Evolutionary conservation across 495 filamentous ascomycete genomes (phyloP), one percentile per base, ranked within the genome.

Genomic region (Trichocladium antarcticum): DNA sequence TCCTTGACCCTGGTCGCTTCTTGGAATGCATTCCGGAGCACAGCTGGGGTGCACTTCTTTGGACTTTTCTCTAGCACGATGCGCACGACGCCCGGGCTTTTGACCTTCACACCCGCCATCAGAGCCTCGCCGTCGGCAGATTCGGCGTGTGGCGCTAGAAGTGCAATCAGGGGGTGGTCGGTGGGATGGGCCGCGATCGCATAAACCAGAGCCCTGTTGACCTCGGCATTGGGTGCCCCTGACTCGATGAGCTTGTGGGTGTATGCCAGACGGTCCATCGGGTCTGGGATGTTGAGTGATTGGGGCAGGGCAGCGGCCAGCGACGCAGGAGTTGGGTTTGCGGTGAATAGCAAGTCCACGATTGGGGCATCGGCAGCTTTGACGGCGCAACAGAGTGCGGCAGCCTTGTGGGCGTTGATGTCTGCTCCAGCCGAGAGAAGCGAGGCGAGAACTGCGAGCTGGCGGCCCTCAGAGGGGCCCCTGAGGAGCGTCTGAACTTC

Each of bases 351-450:
- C 12, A 72, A 39, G 39, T 74, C 70, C n/a, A 61, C 53, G 16
- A 74, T 46, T 21, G 58, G 63, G 15, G 59, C 53, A 28, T 67
- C 66, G 49, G 63, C 64, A 2, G 63, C 62, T 7, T 56, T 59
- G 1, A 75, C 64, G 8, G 69, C 64, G 32, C 48, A 49, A 37
- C 68, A 64, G 14, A 75, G 56, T 14, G 69, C 64, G 5, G 68
- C 65, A 5, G 66, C 71, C 14, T 68, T 66, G 48, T 66, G 61
- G 17, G 61, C 55, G 38, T 74, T 72, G 40, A 71, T 49, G 42
- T 72, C 63, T 12, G 72, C 72, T 8, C 71, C 71, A 5, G 64
- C 61, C 16, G 63, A 49, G n/a, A 75, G 55, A 1, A 75, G 61
- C 2, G 57, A 51, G 19, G 56, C 58, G 32, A 72, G 24, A 6